A percentile compares a stretch with the other conserved stretches of the same genome.
Conservation (phyloP, 805 yeast genomes). For the Aciculoconidium aculeatum region DNA sequence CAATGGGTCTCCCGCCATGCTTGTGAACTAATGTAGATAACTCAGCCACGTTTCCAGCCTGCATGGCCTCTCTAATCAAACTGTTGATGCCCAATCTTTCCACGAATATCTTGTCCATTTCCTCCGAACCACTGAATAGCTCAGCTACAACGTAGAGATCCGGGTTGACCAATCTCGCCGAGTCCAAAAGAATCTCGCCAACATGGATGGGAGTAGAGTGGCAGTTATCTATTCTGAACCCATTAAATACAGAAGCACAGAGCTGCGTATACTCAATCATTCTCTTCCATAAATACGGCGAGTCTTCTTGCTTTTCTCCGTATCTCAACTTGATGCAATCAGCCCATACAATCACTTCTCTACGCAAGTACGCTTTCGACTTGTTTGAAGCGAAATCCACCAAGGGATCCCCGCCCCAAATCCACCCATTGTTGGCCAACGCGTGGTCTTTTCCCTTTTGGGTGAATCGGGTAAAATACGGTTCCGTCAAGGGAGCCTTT, state of each 20-base stretch:
- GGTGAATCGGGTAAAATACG: conserved; percentile 75
- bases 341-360: conserved; percentile 97
- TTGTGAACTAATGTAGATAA: conserved; percentile 79
- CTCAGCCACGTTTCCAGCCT: conserved; percentile 85
- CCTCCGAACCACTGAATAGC: conserved; percentile 87
- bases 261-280: conserved; percentile 72
- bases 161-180: conserved; percentile 80
- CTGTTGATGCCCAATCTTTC: conserved; percentile 87
- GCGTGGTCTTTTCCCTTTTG: conserved; percentile 54
- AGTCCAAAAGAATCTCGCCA: conserved; percentile 81
- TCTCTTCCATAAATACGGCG: conserved; percentile 84
- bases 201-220: conserved; percentile 96
- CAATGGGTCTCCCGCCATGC: conserved; percentile 95
- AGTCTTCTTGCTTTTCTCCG: conserved; percentile 71
- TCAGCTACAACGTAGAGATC: conserved; percentile 92
- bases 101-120: conserved; percentile 82
- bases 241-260: conserved; percentile 73
- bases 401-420: conserved; percentile 94
- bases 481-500: conserved; percentile 64
- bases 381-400: conserved; percentile 84
- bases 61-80: conserved; percentile 94
- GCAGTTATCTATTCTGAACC: conserved; percentile 90
- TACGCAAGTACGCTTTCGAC: conserved; percentile 75
- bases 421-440: conserved; percentile 96
- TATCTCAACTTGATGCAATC: conserved; percentile 93